Base-by-base conservation (phyloP, 2,329 filamentous ascomycete species). In the Tricladium varicosporioides region DNA sequence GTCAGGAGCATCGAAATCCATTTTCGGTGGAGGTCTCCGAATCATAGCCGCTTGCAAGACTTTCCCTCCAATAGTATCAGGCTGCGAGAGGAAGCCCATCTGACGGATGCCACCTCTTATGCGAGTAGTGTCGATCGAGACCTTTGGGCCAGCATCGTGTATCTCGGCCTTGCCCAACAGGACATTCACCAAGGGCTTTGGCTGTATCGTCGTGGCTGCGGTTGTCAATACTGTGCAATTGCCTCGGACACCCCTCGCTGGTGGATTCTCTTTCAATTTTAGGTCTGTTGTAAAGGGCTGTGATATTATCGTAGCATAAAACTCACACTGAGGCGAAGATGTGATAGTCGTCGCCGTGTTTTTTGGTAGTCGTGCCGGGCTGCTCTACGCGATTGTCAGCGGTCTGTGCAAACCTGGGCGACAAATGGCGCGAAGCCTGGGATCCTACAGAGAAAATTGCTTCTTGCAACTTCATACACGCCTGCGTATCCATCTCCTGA, bases 371-470 rank as follows among this genome's bases (percentile, higher is more conserved):
- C 11, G 45, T 47, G 46, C 36, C 11, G 36, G 36, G 36, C 36
- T 18, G 42, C 19, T 55, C 47, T 18, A 32, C 45, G 44, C 15
- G 13, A 31, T 2, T 14, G 18, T 22, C 16, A 13, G 15, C 14
- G n/a, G 50, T 45, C 9, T 19, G 45, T 54, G 40, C 32, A 27
- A 48, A 43, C 52, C 32, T 18, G n/a, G 49, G 36, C 27, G 18
- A 3, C 19, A 15, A 48, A 56, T 19, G 46, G 33, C 43, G 19
- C 2, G 11, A 16, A 19, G 13, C 9, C 22, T 19, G 18, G 10
- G n/a, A 31, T n/a, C 57, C 51, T 62, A 65, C 63, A 58, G 60
- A 63, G 5, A 63, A 40, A 19, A 63, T 42, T 19, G 57, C 19
- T 9, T 55, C 47, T 40, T 61, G 58, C 19, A 59, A 22, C 5